Base-by-base conservation (phyloP, 1,284 basidiomycete species). In the Cryptococcus wingfieldii region DNA sequence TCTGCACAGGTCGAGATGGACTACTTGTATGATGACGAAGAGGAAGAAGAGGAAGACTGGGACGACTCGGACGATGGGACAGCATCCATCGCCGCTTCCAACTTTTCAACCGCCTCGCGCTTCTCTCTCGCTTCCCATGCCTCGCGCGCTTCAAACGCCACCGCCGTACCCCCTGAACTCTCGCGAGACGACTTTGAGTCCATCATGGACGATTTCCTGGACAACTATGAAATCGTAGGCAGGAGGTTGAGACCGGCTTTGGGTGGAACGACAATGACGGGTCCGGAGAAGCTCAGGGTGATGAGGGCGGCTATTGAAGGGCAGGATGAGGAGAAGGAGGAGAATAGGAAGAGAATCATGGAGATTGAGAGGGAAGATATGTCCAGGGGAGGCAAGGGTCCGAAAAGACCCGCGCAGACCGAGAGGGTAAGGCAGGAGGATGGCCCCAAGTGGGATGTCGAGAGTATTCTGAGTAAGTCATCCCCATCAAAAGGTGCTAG, bases 201-300 rank as follows among this genome's bases (percentile, higher is more conserved):
- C 0, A 91, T 98, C 81, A 86, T 98, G 81, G 86, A 95, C 74
- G 91, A 97, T 68, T 98, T 98, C 74, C 80, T 98, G 56, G 86
- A 89, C 51, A 88, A 90, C 66, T 97, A 90, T 70, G 95, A 98
- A 72, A 83, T 94, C 27, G 90, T 92, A 23, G 89, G 91, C 31
- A 77, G 79, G 51, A 90, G 90, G 71, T 83, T 95, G 80, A 86
- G 85, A 59, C 87, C 82, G 16, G 84, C 83, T 58, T 82, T 90
- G 41, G 81, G 82, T 23, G 64, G 62, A 13, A 72, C 70, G 1
- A 86, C 86, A 1, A 83, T 86, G 41, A 86, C 82, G 0, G 85
- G 85, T 4, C 78, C 83, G 16, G 86, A 89, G 57, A 93, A 95
- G 71, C 79, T 96, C 10, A 84, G 87, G 50, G 85, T 86, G 0